Percentiles rank a stretch among this genome's conserved stretches.
phyloP scores from a whole-genome alignment of 345 rosid species.

The Jatropha curcas region DNA sequence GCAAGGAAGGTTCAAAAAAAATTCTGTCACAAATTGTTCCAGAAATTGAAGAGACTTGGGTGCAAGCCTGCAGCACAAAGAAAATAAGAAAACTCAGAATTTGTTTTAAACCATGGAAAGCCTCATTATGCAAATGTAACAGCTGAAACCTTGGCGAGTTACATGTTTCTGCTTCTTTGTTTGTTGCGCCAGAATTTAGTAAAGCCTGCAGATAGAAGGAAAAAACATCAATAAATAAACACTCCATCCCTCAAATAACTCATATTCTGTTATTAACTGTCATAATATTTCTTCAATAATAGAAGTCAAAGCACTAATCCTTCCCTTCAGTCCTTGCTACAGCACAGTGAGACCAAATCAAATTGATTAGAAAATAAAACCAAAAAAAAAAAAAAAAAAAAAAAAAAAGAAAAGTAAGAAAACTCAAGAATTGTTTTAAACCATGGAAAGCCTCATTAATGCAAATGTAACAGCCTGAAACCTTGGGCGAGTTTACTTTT shows the following conservation, averaged over 20 bases:
- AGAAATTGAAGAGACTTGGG: slow-evolving; percentile 66
- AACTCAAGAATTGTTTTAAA: no score
- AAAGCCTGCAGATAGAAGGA: slow-evolving; percentile 51
- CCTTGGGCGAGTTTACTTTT: no score
- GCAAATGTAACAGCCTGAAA: no score
- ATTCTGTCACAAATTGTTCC: slow-evolving; percentile 55
- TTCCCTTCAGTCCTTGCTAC: no score
- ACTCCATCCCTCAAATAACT: not conserved
- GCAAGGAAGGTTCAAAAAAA: slow-evolving; percentile 62
- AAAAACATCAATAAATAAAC: not conserved
- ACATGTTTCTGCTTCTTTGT: slow-evolving; percentile 31
- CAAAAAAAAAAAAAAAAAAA: no score
- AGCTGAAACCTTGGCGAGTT: slow-evolving; percentile 53
- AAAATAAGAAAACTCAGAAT: slow-evolving; percentile 16
- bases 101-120: slow-evolving; percentile 8
- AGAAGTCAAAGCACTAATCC: no score
- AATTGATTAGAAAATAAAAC: no score
- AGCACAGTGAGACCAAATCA: no score
- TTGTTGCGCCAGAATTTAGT: slow-evolving; percentile 34
- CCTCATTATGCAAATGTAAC: slow-evolving; percentile 13
- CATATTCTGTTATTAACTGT: not conserved
- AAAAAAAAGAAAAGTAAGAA: no score
- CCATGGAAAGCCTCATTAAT: no score
- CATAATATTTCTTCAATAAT: no score
- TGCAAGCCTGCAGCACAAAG: slow-evolving; percentile 64